phyloP scores from a whole-genome alignment of 306 rosid genomes.

The Acacia crassicarpa region DNA sequence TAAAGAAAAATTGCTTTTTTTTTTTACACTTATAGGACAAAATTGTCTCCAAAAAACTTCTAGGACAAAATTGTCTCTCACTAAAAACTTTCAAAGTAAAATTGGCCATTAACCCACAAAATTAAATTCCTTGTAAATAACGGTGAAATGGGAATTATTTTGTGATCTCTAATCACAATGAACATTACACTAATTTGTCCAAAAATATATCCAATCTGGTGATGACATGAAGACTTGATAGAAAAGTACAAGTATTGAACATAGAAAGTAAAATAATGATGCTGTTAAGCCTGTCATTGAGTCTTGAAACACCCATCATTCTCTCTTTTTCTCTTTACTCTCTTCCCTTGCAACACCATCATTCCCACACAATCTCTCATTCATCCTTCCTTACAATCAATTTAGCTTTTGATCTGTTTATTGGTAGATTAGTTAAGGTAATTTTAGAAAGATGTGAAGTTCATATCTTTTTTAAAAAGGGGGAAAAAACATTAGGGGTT shows the following conservation, averaged over 20 bases:
- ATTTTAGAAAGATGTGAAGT: neutral
- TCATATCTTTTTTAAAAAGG: too few relatives aligned
- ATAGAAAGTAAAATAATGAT: neutral
- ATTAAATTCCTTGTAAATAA: neutral
- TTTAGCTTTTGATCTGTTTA: neutral
- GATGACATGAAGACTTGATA: neutral
- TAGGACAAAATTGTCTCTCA: too few relatives aligned
- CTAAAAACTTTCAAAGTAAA: too few relatives aligned
- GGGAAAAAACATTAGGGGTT: too few relatives aligned
- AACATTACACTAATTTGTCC: neutral
- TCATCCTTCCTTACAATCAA: neutral
- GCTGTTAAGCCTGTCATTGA: neutral
- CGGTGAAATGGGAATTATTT: neutral
- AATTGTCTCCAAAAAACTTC: too few relatives aligned
- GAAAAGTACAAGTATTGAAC: neutral
- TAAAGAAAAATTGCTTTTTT: rapidly evolving
- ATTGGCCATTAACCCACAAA: neutral
- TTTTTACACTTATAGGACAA: too few relatives aligned
- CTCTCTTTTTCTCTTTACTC: neutral
- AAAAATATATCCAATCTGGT: neutral
- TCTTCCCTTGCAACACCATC: neutral
- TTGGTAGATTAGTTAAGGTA: neutral
- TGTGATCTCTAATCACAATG: neutral
- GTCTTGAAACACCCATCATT: slow-evolving; percentile 4
- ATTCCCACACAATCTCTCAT: neutral